A percentile compares a stretch with the other conserved stretches of the same genome.
Conservation (phyloP, 1,284 basidiomycete genomes). For the Papiliotrema nemorosa region DNA sequence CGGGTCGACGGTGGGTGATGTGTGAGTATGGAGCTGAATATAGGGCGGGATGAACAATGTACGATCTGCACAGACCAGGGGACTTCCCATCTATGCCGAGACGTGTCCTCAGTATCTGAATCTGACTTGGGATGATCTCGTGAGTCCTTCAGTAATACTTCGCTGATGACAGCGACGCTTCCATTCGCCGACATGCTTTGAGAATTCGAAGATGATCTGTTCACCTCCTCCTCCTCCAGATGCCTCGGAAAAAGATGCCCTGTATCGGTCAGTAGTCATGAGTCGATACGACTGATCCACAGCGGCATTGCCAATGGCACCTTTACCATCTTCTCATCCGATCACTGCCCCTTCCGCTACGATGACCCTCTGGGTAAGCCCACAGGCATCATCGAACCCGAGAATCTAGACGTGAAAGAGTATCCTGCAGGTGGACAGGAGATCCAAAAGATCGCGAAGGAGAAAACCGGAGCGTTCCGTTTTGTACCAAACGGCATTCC, state of each 20-base stretch:
- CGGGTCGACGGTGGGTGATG: constrained; percentile 18
- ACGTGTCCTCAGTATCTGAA: constrained; percentile 21
- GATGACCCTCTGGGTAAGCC: constrained; percentile 9
- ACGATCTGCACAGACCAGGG: constrained; percentile 22
- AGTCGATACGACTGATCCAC: background rate
- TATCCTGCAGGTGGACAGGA: background rate
- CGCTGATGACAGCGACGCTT: constrained; percentile 4
- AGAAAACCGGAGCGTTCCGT: constrained; percentile 12
- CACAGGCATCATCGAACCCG: constrained; percentile 8
- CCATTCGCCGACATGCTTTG: constrained; percentile 13
- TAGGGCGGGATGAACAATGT: constrained; percentile 13
- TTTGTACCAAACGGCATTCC: constrained; percentile 15
- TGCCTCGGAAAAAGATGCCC: constrained; percentile 7
- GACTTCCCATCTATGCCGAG: constrained; percentile 28
- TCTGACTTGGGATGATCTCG: constrained; percentile 15
- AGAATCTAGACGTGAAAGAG: background rate
- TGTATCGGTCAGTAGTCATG: constrained; percentile 6
- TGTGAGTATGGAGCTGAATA: background rate
- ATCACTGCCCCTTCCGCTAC: constrained; percentile 17
- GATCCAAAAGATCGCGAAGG: background rate
- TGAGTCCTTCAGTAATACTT: background rate
- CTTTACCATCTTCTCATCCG: constrained; percentile 20
- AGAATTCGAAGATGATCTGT: constrained; percentile 16
- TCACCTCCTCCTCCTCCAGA: constrained; percentile 12
- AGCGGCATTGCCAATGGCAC: constrained; percentile 19